Base-by-base conservation (phyloP, 352 stramenopile genomes). In the Globisporangium viniferum region DNA sequence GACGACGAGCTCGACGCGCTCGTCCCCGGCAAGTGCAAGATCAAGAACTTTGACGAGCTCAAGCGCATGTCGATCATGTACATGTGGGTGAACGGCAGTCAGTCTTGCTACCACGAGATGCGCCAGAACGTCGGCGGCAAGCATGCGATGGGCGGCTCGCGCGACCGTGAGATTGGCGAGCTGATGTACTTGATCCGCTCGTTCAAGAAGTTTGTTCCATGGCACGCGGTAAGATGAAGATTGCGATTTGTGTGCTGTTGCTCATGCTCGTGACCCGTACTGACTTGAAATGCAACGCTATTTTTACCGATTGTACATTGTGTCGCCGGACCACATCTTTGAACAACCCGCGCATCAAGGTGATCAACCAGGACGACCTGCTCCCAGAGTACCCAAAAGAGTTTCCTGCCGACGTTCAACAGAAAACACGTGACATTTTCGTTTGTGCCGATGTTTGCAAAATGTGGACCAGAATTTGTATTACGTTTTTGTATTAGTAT, bases 31-130 rank as follows among this genome's bases (percentile, higher is more conserved):
- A 78, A 92, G 68, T 95, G 88, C 75, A 77, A 82, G 63, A 93
- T 95, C 72, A 88, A 91, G 71, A 94, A 95, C 79, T 94, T 92
- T 65, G 86, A 96, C 59, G 68, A 83, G 61, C 64, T 96, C 56
- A 86, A 87, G 2, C 89, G 85, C 72, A 91, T 93, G 82, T 91
- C 84, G 49, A 94, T 96, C 67, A 87, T 96, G 54, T 96, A 96
- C 81, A 96, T 85, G 78, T 96, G 86, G 89, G 87, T 95, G 24
- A 96, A 96, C 68, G 89, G 87, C 65, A 92, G 75, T 54, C 75
- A 91, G 73, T 84, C 82, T n/a, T 96, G 89, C 79, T 95, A 96
- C 80, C 80, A 82, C 33, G 73, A 91, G 22, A 64, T 72, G 60
- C 84, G 89, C 57, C 75, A 89, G 67, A 75, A 88, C 56, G 74